Base-by-base conservation (phyloP, 441 rosid genomes). In the Arabidopsis lyrata region DNA sequence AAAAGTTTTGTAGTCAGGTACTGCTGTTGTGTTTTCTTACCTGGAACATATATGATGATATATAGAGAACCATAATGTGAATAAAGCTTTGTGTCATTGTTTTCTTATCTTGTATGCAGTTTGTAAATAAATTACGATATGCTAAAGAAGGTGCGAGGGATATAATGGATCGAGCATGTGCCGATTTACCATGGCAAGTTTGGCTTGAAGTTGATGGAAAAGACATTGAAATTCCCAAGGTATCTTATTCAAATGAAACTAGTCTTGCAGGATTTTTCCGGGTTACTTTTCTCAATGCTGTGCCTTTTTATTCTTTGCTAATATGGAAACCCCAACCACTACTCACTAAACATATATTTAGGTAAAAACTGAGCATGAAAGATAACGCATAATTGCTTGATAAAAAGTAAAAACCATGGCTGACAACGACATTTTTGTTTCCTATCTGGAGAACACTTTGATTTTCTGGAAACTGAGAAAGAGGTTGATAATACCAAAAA, bases 101-200 rank as follows among this genome's bases (percentile, higher is more conserved):
- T 38, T n/a, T n/a, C n/a, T 70, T 55, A n/a, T 47, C 50, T 50
- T 77, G 68, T 68, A 44, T 68, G 73, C 81, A 88, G 93, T 86
- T 88, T 81, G 87, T 88, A 75, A 88, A 88, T 76, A 88, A 85
- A 82, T 78, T 88, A 80, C 83, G 87, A 57, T 88, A 88, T 74
- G 91, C 93, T 24, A 86, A 81, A 83, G 93, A 88, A 85, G 93
- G 93, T 69, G 93, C 91, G 6, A 86, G 84, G 72, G 90, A 85
- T 70, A 86, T 88, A 60, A 84, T 86, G 93, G 93, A 86, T 78
- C 77, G 93, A 84, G 82, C 93, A 52, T 88, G 90, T 83, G 88
- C 93, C 1, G 90, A 88, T 80, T 79, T 88, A 78, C 89, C 93
- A 15, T 86, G 90, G 93, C 86, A 88, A 53, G 87, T 83, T 63